Evolutionary conservation across 2,329 filamentous ascomycete genomes (phyloP), one percentile per base, ranked within the genome.

Genomic region (Ophiostoma quercus): DNA sequence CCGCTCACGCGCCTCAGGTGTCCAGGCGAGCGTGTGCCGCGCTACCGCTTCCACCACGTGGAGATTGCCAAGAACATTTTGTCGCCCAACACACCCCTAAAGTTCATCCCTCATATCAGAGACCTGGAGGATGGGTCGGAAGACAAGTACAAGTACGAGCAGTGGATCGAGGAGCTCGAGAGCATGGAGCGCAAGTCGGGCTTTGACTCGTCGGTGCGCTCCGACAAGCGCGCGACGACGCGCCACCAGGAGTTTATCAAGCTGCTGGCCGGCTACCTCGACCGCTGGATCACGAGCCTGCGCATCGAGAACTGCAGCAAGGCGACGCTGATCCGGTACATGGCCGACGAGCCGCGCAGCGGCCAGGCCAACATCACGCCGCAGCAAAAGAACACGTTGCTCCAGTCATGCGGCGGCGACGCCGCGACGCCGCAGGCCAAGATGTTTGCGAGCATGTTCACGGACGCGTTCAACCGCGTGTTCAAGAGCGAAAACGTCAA

Each of bases 51-150:
- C 73, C 86, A 88, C 73, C 84, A 87, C 71, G 83, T 87, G 51
- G 84, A 87, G 74, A 86, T 88, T 68, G 81, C 80, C 75, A 86
- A 84, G 75, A 88, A 87, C 70, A 83, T 88, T 47, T 79, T 87
- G 39, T 85, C 85, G 0, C 84, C 85, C 3, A 86, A 87, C 74
- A 87, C 85, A 1, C 85, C 85, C 79, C 79, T 87, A 68, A 86
- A 84, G 41, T 88, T 87, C 75, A 84, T 87, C 16, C 86, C 86
- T 16, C 85, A 87, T 75, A 77, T 88, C 67, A 82, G 84, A 68
- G 86, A 88, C 72, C 78, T 88, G 37, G 82, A 85, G 66, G 83
- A 82, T 32, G 82, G 82, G n/a, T 77, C 76, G 8, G 75, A 74
- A 34, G 85, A 87, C 74, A 85, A 87, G 74, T 79, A 79, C 16